Evolutionary conservation across 2,329 filamentous ascomycete species (phyloP).

Genomic region (Pestalotiopsis sp.): DNA sequence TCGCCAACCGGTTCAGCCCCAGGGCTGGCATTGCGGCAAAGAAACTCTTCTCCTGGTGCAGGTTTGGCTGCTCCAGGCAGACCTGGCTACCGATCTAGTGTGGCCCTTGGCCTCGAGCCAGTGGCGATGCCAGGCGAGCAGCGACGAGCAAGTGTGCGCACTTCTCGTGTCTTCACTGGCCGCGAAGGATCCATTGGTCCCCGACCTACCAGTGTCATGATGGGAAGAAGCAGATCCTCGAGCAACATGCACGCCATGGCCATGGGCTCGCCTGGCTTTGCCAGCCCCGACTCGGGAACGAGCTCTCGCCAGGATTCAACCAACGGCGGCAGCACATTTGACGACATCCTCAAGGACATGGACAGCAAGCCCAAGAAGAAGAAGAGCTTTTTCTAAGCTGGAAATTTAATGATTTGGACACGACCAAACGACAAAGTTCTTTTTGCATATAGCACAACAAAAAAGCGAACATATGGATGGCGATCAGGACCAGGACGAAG

Average conservation of each 20-base stretch:
- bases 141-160: slow-evolving; percentile 17
- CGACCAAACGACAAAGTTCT: background rate
- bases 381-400: slow-evolving; percentile 31
- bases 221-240: slow-evolving; percentile 33
- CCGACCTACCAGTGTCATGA: slow-evolving; percentile 26
- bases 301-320: slow-evolving; percentile 28
- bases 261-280: slow-evolving; percentile 20
- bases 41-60: slow-evolving; percentile 26
- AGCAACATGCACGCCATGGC: slow-evolving; percentile 29
- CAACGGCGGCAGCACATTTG: slow-evolving; percentile 33
- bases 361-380: slow-evolving; percentile 36
- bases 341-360: slow-evolving; percentile 36
- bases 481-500: background rate
- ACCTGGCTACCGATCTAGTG: slow-evolving; percentile 31
- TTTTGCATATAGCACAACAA: background rate
- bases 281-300: slow-evolving; percentile 19
- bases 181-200: slow-evolving; percentile 25
- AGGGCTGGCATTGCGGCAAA: slow-evolving; percentile 26
- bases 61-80: slow-evolving; percentile 19
- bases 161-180: slow-evolving; percentile 28
- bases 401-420: background rate
- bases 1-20: slow-evolving; percentile 29
- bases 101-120: slow-evolving; percentile 35
- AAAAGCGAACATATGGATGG: slow-evolving; percentile 7
- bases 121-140: slow-evolving; percentile 25